A percentile compares a stretch with the other conserved stretches of the same genome.
phyloP scores from a whole-genome alignment of 305 asterid genomes.

The Fraxinus platypoda region DNA sequence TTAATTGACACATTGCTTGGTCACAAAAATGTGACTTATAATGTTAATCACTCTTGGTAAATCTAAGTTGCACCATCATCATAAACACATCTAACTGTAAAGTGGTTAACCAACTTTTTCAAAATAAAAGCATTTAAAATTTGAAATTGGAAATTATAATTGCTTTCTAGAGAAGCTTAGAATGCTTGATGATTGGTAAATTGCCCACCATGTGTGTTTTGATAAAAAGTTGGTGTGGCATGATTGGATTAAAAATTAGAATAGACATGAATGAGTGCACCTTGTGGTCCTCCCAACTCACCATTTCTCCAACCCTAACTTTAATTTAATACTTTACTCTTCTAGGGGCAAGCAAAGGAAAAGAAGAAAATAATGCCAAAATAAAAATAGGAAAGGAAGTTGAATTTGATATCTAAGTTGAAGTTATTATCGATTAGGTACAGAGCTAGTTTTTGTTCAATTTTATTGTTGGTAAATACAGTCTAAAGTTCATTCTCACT shows the following conservation, averaged over 20 bases:
- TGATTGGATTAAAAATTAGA: conserved; percentile 20
- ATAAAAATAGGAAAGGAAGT: background rate
- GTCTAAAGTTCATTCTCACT: no score
- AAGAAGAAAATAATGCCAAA: conserved; percentile 12
- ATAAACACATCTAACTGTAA: conserved; percentile 26
- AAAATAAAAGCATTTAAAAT: conserved; percentile 15
- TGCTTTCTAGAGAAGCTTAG: conserved; percentile 18
- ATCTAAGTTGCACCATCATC: conserved; percentile 26
- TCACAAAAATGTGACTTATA: background rate
- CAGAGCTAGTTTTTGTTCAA: background rate
- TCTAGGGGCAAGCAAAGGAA: conserved; percentile 31
- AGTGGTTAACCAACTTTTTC: conserved; percentile 21
- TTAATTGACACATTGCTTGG: background rate
- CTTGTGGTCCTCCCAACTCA: conserved; percentile 35
- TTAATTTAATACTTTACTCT: conserved; percentile 28
- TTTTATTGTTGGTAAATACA: background rate
- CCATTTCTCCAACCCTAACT: conserved; percentile 10
- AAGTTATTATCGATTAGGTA: background rate
- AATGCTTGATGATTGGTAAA: conserved; percentile 16
- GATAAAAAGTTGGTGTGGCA: conserved; percentile 37
- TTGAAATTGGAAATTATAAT: conserved; percentile 8
- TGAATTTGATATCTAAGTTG: background rate
- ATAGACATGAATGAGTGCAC: conserved; percentile 35
- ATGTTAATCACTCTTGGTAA: conserved; percentile 5
- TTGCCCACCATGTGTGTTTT: conserved; percentile 41